Conservation (phyloP, 1,284 basidiomycete species). For the Tilletia walkeri region DNA sequence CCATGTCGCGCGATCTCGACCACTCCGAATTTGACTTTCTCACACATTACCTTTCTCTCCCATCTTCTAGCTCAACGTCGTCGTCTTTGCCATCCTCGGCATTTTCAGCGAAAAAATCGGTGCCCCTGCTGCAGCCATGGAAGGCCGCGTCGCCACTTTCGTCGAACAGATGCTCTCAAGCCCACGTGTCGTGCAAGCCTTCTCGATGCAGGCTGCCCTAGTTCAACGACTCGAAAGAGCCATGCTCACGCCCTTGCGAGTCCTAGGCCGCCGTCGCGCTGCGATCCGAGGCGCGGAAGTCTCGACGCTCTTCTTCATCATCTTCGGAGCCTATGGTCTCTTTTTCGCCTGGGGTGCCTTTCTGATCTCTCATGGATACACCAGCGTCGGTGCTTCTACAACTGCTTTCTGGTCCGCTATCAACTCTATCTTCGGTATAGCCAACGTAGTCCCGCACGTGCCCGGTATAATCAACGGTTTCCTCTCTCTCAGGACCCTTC, state of each 20-base stretch:
- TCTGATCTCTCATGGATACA: conserved; percentile 35
- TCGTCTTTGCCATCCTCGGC: conserved; percentile 51
- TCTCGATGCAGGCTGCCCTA: conserved; percentile 55
- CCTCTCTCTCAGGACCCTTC: conserved; percentile 39
- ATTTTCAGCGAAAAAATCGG: conserved; percentile 50
- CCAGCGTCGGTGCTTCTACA: conserved; percentile 35
- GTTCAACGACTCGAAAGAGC: conserved; percentile 49
- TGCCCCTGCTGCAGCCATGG: conserved; percentile 48
- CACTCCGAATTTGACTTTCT: not conserved
- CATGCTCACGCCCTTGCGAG: conserved; percentile 1
- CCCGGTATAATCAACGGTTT: conserved; percentile 43
- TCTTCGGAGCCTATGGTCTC: not conserved
- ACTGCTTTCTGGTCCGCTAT: conserved; percentile 52
- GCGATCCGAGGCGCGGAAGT: conserved; percentile 11
- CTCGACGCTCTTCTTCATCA: conserved; percentile 7
- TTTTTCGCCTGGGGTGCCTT: conserved; percentile 30
- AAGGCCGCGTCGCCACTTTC: conserved; percentile 56
- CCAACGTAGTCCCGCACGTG: conserved; percentile 50
- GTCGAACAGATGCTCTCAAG: conserved; percentile 58
- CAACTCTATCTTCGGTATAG: conserved; percentile 48
- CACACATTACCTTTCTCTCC: not conserved
- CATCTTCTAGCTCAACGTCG: conserved; percentile 38
- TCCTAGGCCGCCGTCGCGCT: conserved; percentile 7
- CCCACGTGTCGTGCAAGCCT: conserved; percentile 58
- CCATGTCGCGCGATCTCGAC: not conserved